Evolutionary conservation across 805 yeast species (phyloP).

Genomic region (Zygosaccharomyces gambellarensis): DNA sequence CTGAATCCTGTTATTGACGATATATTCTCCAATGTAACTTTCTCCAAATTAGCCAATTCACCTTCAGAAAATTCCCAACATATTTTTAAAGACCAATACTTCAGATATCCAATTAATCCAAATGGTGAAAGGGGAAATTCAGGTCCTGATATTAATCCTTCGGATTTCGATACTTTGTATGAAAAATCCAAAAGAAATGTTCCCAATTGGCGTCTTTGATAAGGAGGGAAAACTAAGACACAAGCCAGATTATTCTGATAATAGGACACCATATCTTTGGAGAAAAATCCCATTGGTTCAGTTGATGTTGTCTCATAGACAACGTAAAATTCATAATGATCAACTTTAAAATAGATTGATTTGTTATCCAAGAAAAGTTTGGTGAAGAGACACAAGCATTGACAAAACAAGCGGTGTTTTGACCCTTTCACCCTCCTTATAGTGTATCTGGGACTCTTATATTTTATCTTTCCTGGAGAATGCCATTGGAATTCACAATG

Average conservation of each 20-base stretch:
- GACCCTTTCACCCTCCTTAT: constrained; percentile 68
- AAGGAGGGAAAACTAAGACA: constrained; percentile 87
- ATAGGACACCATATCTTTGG: constrained; percentile 74
- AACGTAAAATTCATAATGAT: constrained; percentile 74
- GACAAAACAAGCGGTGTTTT: constrained; percentile 64
- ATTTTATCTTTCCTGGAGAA: constrained; percentile 66
- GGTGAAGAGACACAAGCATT: constrained; percentile 77
- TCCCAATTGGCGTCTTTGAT: constrained; percentile 74
- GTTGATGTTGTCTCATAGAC: constrained; percentile 48
- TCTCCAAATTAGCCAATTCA: constrained; percentile 25
- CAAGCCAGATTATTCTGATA: constrained; percentile 87
- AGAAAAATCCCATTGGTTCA: constrained; percentile 84
- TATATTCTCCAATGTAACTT: constrained; percentile 44
- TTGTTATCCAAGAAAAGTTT: constrained; percentile 86
- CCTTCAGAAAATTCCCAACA: constrained; percentile 44
- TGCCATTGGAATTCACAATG: constrained; percentile 41
- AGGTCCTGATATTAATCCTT: constrained; percentile 73
- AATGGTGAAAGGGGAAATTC: constrained; percentile 84
- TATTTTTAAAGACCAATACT: constrained; percentile 66
- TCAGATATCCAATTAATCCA: constrained; percentile 67
- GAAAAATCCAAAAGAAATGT: constrained; percentile 77
- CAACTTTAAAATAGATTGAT: constrained; percentile 76
- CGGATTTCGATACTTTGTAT: constrained; percentile 65
- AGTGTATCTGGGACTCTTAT: constrained; percentile 49
- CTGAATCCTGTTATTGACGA: constrained; percentile 60